Evolutionary conservation across 495 filamentous ascomycete species (phyloP).

Genomic region (Penicillium cinerascens): DNA sequence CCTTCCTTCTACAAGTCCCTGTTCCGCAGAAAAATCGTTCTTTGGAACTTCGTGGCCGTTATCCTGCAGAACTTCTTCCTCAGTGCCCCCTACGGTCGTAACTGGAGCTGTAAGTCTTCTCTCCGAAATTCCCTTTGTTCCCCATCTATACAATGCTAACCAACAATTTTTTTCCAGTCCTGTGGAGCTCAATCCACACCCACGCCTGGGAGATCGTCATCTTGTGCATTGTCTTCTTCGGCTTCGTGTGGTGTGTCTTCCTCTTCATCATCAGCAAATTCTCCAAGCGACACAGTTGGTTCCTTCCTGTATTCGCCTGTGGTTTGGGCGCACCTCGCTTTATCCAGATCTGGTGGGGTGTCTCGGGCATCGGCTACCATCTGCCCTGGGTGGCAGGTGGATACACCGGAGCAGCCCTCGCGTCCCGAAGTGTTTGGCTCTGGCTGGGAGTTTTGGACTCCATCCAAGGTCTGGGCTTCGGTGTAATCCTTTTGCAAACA

Average conservation of each 20-base stretch:
- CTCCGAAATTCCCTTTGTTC: not conserved
- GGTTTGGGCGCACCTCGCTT: constrained; percentile 48
- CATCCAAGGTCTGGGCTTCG: constrained; percentile 49
- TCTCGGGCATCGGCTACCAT: constrained; percentile 44
- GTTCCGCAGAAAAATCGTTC: constrained; percentile 42
- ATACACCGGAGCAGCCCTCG: constrained; percentile 38
- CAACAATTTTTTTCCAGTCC: constrained; percentile 20
- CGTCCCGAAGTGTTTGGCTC: constrained; percentile 47
- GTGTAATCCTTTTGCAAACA: constrained; percentile 49
- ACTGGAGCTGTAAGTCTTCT: constrained; percentile 42
- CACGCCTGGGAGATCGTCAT: constrained; percentile 42
- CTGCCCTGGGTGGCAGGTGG: constrained; percentile 44
- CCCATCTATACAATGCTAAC: constrained; percentile 9
- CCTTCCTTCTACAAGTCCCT: constrained; percentile 53
- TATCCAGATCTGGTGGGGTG: constrained; percentile 51
- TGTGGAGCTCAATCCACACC: constrained; percentile 44
- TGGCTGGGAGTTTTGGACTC: constrained; percentile 50
- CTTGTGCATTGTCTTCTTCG: constrained; percentile 44
- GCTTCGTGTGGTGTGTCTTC: constrained; percentile 40
- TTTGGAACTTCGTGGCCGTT: constrained; percentile 48
- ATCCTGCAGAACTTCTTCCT: constrained; percentile 50
- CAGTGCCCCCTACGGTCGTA: constrained; percentile 47
- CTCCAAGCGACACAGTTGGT: constrained; percentile 46
- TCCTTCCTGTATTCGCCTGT: constrained; percentile 49
- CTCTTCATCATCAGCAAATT: constrained; percentile 40